Evolutionary conservation across 192 early-diverging fungal genomes (phyloP).

Genomic region (Coemansia umbellata): DNA sequence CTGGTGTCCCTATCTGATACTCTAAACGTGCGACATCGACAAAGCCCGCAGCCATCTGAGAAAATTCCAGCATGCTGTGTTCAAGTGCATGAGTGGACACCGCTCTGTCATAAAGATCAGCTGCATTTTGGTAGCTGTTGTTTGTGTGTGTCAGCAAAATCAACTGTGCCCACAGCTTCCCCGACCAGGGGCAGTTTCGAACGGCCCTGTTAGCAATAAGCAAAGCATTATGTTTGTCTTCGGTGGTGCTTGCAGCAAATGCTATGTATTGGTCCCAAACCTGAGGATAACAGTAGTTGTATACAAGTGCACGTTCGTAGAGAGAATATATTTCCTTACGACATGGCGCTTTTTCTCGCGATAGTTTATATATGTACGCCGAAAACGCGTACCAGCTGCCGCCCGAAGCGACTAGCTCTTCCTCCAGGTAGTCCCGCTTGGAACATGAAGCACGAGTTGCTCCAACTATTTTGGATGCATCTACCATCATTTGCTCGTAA

Average conservation of each 20-base stretch:
- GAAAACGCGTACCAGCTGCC: conserved; percentile 16
- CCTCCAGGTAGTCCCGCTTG: conserved; percentile 20
- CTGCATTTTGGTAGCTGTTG: conserved; percentile 10
- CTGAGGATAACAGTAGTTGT: conserved; percentile 16
- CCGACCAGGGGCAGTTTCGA: conserved; percentile 43
- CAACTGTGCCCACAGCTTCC: conserved; percentile 38
- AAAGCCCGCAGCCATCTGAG: conserved; percentile 9
- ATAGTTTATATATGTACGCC: conserved; percentile 18
- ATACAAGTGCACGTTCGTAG: conserved; percentile 29
- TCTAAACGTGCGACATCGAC: conserved; percentile 11
- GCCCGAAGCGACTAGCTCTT: conserved; percentile 4
- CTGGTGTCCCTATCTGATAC: background rate
- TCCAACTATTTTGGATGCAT: conserved; percentile 25
- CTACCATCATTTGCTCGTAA: conserved; percentile 40
- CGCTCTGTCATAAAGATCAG: conserved; percentile 10
- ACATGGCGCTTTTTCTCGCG: conserved; percentile 1
- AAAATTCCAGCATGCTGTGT: conserved; percentile 38
- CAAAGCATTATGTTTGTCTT: conserved; percentile 1
- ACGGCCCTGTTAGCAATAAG: conserved; percentile 10
- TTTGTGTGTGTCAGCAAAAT: conserved; percentile 3
- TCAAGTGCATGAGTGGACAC: conserved; percentile 28
- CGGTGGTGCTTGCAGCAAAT: background rate
- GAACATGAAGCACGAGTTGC: conserved; percentile 11
- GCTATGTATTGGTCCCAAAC: conserved; percentile 36
- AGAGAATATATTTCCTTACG: conserved; percentile 15